A percentile compares a stretch with the other conserved stretches of the same genome.
Evolutionary conservation across 2,329 filamentous ascomycete genomes (phyloP).

Genomic region (Nemania sp.): DNA sequence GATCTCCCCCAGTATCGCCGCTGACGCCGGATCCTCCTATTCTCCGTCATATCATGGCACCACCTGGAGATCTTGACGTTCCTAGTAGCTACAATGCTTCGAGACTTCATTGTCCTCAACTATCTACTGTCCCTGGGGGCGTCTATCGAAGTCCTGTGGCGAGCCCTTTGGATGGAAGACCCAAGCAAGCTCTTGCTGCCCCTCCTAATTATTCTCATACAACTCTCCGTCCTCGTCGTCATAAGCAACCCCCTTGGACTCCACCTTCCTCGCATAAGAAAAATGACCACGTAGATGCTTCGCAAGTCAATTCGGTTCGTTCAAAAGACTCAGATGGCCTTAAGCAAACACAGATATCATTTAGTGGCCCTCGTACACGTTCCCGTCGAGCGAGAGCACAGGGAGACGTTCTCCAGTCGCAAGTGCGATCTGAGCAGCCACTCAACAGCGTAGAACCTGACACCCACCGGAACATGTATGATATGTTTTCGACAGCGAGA

Average conservation of each 20-base stretch:
- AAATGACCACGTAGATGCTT: neutral
- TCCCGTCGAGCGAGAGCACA: slow-evolving; percentile 11
- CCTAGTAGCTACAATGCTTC: slow-evolving; percentile 28
- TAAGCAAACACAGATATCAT: slow-evolving; percentile 38
- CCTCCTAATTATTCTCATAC: slow-evolving; percentile 6
- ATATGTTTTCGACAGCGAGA: slow-evolving; percentile 24
- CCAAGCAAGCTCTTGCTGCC: neutral
- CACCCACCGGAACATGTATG: neutral
- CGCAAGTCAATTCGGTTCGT: neutral
- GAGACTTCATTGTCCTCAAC: slow-evolving; percentile 2
- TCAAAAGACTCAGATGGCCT: slow-evolving; percentile 18
- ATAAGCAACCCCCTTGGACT: slow-evolving; percentile 35
- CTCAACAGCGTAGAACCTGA: neutral
- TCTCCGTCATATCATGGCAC: slow-evolving; percentile 35
- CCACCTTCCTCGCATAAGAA: slow-evolving; percentile 38
- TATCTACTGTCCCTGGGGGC: slow-evolving; percentile 28
- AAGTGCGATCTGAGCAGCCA: neutral
- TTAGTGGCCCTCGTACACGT: slow-evolving; percentile 19
- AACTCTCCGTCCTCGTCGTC: slow-evolving; percentile 21
- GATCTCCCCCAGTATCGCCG: slow-evolving; percentile 1
- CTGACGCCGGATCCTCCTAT: slow-evolving; percentile 37
- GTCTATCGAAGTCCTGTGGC: slow-evolving; percentile 36
- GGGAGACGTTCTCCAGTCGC: neutral
- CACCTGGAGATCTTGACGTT: slow-evolving; percentile 38
- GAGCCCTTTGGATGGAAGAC: slow-evolving; percentile 21